A percentile compares a stretch with the other conserved stretches of the same genome.
These are phyloP conservation scores for Podaxis sp. DNA, from an alignment of 768 basidiomycete genomes.

Conservation along the genomic window DNA sequence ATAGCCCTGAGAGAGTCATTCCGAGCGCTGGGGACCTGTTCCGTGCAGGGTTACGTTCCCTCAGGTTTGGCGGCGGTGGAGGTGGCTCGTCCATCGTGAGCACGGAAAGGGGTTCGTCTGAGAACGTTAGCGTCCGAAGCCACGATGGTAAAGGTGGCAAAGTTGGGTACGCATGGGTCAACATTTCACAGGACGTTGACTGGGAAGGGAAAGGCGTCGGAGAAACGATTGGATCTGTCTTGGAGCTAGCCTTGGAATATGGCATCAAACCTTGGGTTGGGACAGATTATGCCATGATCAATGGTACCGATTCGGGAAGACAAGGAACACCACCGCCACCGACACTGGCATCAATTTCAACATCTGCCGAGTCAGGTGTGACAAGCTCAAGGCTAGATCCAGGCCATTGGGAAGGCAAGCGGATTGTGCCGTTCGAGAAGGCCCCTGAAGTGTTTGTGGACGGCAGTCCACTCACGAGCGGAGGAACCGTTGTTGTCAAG, in stretches of 20 bases:
- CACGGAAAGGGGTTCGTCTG: conserved; percentile 12
- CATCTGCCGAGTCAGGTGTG: background rate
- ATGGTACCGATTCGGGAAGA: background rate
- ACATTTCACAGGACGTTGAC: conserved; percentile 76
- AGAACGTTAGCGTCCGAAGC: conserved; percentile 4
- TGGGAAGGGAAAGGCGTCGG: conserved; percentile 79
- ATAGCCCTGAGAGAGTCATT: conserved; percentile 60
- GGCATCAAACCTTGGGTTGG: conserved; percentile 44
- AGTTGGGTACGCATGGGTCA: conserved; percentile 84
- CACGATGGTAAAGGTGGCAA: conserved; percentile 26
- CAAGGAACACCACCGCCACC: background rate
- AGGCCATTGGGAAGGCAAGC: conserved; percentile 20
- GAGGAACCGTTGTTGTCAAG: conserved; percentile 45
- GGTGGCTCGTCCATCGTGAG: conserved; percentile 13
- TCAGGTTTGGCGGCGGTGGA: conserved; percentile 35
- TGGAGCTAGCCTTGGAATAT: conserved; percentile 41
- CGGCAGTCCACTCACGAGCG: conserved; percentile 36
- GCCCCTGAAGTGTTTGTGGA: conserved; percentile 51
- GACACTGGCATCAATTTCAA: background rate
- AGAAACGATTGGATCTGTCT: conserved; percentile 41
- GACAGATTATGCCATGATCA: background rate
- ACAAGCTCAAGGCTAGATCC: conserved; percentile 7
- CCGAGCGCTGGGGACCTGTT: conserved; percentile 75
- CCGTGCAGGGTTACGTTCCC: conserved; percentile 66
- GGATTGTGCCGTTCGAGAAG: conserved; percentile 54